Conservation (phyloP, 345 rosid species). For the Salix caprea region DNA sequence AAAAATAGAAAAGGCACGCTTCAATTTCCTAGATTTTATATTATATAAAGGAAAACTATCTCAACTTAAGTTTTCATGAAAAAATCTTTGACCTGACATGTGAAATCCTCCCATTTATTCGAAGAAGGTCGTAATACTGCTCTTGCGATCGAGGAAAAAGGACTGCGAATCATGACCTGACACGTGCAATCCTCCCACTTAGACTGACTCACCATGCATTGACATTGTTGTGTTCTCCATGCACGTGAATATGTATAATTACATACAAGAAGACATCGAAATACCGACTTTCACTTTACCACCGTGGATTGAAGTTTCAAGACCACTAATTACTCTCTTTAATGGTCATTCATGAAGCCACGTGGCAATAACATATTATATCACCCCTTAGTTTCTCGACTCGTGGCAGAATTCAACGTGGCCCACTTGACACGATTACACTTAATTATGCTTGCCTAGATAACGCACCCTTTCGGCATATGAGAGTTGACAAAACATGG, state of each 20-base stretch:
- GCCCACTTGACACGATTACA: neutral
- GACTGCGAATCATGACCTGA: too few species aligned
- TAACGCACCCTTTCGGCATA: neutral
- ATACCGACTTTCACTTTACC: neutral
- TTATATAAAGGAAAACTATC: too few species aligned
- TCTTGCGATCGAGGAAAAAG: too few species aligned
- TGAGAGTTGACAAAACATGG: neutral
- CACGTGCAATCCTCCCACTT: too few species aligned
- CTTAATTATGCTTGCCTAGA: too few species aligned
- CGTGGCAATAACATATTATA: slow-evolving; percentile 11
- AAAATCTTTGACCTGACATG: too few species aligned
- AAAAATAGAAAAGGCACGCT: too few species aligned
- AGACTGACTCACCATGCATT: neutral
- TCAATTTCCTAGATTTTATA: too few species aligned
- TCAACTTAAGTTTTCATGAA: too few species aligned
- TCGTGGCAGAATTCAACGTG: neutral
- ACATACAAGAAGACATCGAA: neutral
- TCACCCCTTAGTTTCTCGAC: neutral
- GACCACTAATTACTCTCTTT: neutral
- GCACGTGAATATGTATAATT: slow-evolving; percentile 20
- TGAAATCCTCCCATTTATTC: too few species aligned
- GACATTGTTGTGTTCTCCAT: neutral
- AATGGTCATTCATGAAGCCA: neutral
- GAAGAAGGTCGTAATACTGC: too few species aligned
- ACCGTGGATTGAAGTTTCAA: slow-evolving; percentile 16